These are phyloP conservation scores for Dacryopinax spathularia DNA, from an alignment of 768 basidiomycete species.

Conservation along the genomic window DNA sequence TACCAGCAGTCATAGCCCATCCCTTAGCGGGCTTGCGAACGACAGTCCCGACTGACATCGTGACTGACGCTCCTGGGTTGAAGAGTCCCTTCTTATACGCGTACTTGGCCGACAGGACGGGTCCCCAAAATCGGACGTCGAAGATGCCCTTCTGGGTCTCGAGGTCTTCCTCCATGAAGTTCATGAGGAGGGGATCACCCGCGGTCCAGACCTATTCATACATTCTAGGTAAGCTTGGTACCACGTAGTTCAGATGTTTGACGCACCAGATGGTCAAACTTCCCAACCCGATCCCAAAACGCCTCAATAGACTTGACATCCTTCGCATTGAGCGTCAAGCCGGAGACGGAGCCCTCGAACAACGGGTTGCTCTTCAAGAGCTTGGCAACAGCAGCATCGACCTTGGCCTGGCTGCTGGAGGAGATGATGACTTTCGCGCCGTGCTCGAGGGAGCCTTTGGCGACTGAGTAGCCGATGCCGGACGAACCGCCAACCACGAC, in stretches of 20 bases:
- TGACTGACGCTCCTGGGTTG: neutral
- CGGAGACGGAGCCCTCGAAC: no score
- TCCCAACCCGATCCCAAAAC: no score
- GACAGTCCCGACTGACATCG: neutral
- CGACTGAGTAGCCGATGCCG: conserved; percentile 9
- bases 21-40: neutral
- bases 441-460: conserved; percentile 7
- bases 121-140: conserved; percentile 2
- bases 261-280: no score
- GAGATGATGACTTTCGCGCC: no score
- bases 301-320: no score
- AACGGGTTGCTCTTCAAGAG: no score
- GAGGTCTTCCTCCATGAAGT: conserved; percentile 3
- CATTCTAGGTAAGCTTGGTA: neutral
- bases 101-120: neutral
- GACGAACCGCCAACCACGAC: no score
- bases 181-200: neutral
- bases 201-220: neutral
- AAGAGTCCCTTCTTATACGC: neutral
- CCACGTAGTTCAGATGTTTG: no score
- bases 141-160: neutral
- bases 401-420: no score
- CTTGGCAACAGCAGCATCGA: no score
- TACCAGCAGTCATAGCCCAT: neutral
- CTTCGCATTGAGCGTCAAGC: no score